Evolutionary conservation across 352 stramenopile species (phyloP), one percentile per base, ranked within the genome.

Genomic region (Globisporangium perplexum): DNA sequence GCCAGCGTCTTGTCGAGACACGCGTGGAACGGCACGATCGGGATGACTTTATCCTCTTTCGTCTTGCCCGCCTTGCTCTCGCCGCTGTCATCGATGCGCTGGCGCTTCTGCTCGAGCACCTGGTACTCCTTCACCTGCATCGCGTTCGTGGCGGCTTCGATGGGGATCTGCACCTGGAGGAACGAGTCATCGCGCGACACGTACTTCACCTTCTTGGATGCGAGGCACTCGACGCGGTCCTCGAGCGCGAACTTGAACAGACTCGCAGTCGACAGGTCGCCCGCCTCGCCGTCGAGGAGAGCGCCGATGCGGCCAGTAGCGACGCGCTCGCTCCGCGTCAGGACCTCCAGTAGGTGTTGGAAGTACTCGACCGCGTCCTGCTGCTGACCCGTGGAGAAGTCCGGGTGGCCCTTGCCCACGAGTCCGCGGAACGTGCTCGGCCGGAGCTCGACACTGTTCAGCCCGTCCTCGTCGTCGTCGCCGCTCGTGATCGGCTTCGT

Each of bases 341-440:
- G 81, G 35, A 91, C 72, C 42, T 98, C 93, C 18, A 99, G 75
- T 15, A 99, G 66, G 71, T 98, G 88, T 56, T 98, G 88, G 35
- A 99, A 88, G 66, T 98, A 99, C 64, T 99, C 96, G 7, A 96
- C 89, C 2, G 96, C 95, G 73, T 99, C 96, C 72, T 99, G 97
- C 69, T 99, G 97, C 58, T 98, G 92, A 3, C 93, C 93, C 0
- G 96, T 98, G 0, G 86, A 96, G 67, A 99, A 99, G 42, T 99
- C 96, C 1, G 89, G 69, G 68, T 99, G 96, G 48, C 94, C 86
- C 48, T 96, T 93, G 10, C 94, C 96, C n/a, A 99, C 85, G 12
- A 98, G 67, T 47, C 86, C 73, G 53, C 97, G 97, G 69, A 99
- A 98, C 63, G 98, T 98, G 24, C 88, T 84, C 8, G 75, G 75